Percentiles rank a stretch among this genome's conserved stretches.
Evolutionary conservation across 164 flowering plant species (phyloP).

Genomic region (Akebia trifoliata): DNA sequence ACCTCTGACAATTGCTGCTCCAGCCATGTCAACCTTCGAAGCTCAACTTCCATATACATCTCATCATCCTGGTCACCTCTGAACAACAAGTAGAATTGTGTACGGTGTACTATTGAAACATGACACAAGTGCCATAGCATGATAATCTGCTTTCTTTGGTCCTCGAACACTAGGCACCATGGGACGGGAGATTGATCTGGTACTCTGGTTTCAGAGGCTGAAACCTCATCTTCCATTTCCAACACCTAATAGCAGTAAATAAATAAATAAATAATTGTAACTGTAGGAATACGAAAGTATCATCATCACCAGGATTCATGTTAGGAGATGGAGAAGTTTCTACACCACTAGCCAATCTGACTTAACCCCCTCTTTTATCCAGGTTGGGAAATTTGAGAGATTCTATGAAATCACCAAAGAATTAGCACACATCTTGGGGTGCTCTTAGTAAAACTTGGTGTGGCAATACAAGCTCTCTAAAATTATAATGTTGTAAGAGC

Average conservation of each 20-base stretch:
- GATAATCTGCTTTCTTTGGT: conserved; percentile 65
- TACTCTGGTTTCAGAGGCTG: conserved; percentile 20
- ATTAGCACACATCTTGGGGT: no score
- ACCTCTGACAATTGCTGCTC: conserved; percentile 75
- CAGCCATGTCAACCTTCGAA: conserved; percentile 72
- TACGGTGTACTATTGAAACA: conserved; percentile 71
- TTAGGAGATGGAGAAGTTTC: no score
- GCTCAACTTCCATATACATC: conserved; percentile 82
- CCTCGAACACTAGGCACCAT: conserved; percentile 59
- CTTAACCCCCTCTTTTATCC: no score
- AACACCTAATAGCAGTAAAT: conserved; percentile 42
- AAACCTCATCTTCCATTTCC: conserved; percentile 57
- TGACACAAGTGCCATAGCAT: conserved; percentile 90
- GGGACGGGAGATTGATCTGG: conserved; percentile 39
- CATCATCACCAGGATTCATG: no score
- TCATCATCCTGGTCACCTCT: conserved; percentile 72
- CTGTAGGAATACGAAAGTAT: no score
- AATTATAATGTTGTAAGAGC: no score
- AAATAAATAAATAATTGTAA: background rate
- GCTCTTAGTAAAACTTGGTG: no score
- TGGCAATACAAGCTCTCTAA: no score
- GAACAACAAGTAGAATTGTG: conserved; percentile 73
- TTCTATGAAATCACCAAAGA: no score
- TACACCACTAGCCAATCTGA: no score
- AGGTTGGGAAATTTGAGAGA: no score